Percentiles rank a stretch among this genome's conserved stretches.
Conservation (phyloP, 2,329 filamentous ascomycete genomes). For the Torrubiella hemipterigena region DNA sequence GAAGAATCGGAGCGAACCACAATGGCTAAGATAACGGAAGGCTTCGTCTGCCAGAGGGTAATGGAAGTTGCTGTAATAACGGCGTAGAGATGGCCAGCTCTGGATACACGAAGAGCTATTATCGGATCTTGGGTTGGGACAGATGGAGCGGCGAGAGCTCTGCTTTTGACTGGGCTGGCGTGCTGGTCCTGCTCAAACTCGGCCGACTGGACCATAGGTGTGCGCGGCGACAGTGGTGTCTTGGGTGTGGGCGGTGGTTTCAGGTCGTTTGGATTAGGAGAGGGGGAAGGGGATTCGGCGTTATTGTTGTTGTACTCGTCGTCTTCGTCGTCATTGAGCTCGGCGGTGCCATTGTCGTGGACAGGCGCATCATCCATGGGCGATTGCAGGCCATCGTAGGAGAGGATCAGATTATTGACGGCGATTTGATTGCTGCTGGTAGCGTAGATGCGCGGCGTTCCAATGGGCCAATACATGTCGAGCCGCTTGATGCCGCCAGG, state of each 20-base stretch:
- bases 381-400: slow-evolving; percentile 46
- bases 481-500: too few relatives aligned
- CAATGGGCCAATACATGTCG: slow-evolving; percentile 85
- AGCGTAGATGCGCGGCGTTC: slow-evolving; percentile 72
- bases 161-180: slow-evolving; percentile 15
- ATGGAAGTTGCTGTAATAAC: slow-evolving; percentile 77
- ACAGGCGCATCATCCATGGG: slow-evolving; percentile 14
- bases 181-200: slow-evolving; percentile 33
- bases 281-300: slow-evolving; percentile 7
- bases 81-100: slow-evolving; percentile 72
- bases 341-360: too few relatives aligned
- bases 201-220: slow-evolving; percentile 46
- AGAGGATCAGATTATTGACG: slow-evolving; percentile 36
- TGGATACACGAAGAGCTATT: slow-evolving; percentile 62
- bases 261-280: slow-evolving; percentile 19
- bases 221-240: slow-evolving; percentile 42
- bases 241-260: slow-evolving; percentile 23
- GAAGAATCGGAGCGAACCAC: slow-evolving; percentile 74
- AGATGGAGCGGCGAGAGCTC: slow-evolving; percentile 4
- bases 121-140: slow-evolving; percentile 51
- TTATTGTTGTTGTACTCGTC: slow-evolving; percentile 9
- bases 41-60: slow-evolving; percentile 96
- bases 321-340: slow-evolving; percentile 7
- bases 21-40: slow-evolving; percentile 76
- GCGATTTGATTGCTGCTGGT: slow-evolving; percentile 54